Conservation (phyloP, 352 stramenopile genomes). For the Phytopythium ostracodes region DNA sequence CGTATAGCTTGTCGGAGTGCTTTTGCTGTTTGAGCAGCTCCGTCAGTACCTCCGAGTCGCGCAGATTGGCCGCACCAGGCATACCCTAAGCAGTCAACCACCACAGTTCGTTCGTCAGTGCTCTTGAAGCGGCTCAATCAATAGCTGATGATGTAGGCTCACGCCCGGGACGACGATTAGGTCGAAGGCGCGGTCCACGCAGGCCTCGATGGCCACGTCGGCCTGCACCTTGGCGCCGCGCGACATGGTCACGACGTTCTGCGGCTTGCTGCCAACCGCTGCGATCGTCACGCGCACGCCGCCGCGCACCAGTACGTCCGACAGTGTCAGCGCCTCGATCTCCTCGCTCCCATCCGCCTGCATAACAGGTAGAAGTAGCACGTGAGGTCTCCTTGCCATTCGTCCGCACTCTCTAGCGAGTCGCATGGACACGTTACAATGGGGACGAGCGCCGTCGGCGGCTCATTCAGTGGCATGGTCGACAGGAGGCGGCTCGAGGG, state of each 20-base stretch:
- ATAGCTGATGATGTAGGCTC: constrained; percentile 5
- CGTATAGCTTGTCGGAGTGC: constrained; percentile 55
- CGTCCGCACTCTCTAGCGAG: background rate
- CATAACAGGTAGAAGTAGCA: background rate
- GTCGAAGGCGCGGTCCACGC: constrained; percentile 52
- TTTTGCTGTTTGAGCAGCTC: constrained; percentile 65
- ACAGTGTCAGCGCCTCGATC: constrained; percentile 74
- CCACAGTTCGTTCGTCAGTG: no score
- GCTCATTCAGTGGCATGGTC: constrained; percentile 1
- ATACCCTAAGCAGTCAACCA: constrained; percentile 33
- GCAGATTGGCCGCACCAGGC: constrained; percentile 60
- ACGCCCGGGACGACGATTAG: constrained; percentile 67
- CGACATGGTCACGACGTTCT: constrained; percentile 76
- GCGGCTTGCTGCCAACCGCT: constrained; percentile 43
- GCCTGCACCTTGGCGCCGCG: constrained; percentile 67
- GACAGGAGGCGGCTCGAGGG: background rate
- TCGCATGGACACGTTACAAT: constrained; percentile 18
- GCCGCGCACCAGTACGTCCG: constrained; percentile 67
- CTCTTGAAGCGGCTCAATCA: no score
- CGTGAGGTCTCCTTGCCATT: background rate
- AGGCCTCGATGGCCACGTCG: constrained; percentile 61
- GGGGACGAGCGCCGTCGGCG: constrained; percentile 27
- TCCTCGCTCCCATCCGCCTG: constrained; percentile 82
- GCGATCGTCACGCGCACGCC: constrained; percentile 66
- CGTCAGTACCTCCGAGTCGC: constrained; percentile 55